Evolutionary conservation across 1,139 yeast genomes (phyloP).

Genomic region (Hemisphaericaspora xylanilytica): DNA sequence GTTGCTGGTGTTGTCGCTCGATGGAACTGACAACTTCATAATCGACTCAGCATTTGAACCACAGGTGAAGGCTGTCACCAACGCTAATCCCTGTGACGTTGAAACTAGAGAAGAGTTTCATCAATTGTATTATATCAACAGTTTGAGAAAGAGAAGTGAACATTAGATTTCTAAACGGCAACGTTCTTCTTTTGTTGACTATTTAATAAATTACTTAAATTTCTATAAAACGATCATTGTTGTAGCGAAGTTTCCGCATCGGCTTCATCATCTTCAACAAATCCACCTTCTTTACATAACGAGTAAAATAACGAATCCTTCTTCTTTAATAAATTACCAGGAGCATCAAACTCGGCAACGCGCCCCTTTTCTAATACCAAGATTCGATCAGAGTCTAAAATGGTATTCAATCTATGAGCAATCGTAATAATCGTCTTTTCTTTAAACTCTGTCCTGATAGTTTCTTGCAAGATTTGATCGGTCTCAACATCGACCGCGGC

Average conservation of each 20-base stretch:
- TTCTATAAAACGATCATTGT: neutral
- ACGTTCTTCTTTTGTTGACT: neutral
- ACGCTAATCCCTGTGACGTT: conserved; percentile 32
- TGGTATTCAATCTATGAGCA: conserved; percentile 92
- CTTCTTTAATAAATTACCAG: conserved; percentile 62
- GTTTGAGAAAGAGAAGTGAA: conserved; percentile 81
- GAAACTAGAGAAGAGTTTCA: conserved; percentile 46
- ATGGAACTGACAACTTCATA: conserved; percentile 14
- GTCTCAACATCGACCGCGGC: conserved; percentile 98
- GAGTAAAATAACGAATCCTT: conserved; percentile 74
- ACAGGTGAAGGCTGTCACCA: conserved; percentile 18
- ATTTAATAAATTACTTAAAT: conserved; percentile 2
- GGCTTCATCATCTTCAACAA: conserved; percentile 23
- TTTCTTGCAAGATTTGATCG: conserved; percentile 80
- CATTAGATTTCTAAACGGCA: conserved; percentile 30
- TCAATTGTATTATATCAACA: conserved; percentile 62
- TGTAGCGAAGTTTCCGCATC: neutral
- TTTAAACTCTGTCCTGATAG: conserved; percentile 80
- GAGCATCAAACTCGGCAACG: conserved; percentile 86
- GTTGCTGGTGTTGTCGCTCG: conserved; percentile 24
- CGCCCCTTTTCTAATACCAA: conserved; percentile 83
- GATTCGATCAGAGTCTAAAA: conserved; percentile 86
- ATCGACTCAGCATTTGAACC: conserved; percentile 3
- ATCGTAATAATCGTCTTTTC: conserved; percentile 90
- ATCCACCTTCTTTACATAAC: conserved; percentile 69